A percentile compares a stretch with the other conserved stretches of the same genome.
These are phyloP conservation scores for Colletotrichum sansevieriae DNA, from an alignment of 2,329 filamentous ascomycete genomes.

Conservation along the genomic window DNA sequence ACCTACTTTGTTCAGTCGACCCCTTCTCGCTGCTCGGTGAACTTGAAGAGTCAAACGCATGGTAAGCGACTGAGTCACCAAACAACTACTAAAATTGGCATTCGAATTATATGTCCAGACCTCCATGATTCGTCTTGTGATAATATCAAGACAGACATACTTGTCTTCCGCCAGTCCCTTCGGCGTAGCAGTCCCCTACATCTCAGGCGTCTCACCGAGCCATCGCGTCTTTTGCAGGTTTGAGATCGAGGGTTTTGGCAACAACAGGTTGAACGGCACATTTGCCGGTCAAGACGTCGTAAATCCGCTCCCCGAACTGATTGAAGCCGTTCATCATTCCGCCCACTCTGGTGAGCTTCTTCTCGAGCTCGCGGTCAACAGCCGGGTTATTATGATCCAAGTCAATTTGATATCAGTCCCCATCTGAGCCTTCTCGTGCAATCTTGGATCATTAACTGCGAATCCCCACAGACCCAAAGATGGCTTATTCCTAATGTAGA, in stretches of 20 bases:
- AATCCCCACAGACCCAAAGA: no score
- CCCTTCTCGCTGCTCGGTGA: no score
- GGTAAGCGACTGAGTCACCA: no score
- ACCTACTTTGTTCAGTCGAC: no score
- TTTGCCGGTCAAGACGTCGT: slow-evolving; percentile 29
- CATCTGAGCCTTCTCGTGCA: slow-evolving; percentile 54
- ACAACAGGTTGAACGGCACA: not conserved
- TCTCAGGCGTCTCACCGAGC: slow-evolving; percentile 8
- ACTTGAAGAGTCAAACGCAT: no score
- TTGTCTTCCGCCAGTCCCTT: no score
- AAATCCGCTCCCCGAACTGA: slow-evolving; percentile 50
- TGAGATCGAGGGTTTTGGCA: not conserved
- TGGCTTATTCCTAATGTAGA: no score
- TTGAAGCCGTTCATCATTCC: slow-evolving; percentile 51
- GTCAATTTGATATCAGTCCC: slow-evolving; percentile 53
- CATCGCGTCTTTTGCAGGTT: slow-evolving; percentile 6
- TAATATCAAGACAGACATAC: no score
- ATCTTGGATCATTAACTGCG: slow-evolving; percentile 49
- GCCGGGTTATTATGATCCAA: slow-evolving; percentile 39
- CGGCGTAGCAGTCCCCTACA: no score
- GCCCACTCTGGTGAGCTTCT: slow-evolving; percentile 44
- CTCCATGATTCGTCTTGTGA: no score
- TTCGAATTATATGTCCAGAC: no score
- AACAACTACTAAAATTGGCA: no score
- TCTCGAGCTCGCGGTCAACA: slow-evolving; percentile 52